Evolutionary conservation across 345 rosid genomes (phyloP).

Genomic region (Populus davidiana): DNA sequence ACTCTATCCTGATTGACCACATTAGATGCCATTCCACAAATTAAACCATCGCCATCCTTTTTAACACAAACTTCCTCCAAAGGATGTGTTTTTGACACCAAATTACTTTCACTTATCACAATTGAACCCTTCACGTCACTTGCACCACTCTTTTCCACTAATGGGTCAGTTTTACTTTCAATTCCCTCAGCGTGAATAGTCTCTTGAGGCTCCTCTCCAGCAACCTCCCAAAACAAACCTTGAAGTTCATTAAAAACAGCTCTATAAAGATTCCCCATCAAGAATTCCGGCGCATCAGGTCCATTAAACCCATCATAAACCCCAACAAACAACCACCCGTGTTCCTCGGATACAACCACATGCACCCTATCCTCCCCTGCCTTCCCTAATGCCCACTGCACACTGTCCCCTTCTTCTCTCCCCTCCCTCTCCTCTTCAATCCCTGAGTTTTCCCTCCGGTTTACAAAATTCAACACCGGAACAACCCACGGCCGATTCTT

Average conservation of each 20-base stretch:
- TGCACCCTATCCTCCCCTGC: slow-evolving; percentile 99
- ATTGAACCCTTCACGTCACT: slow-evolving; percentile 7
- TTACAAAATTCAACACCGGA: slow-evolving; percentile 80
- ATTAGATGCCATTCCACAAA: background rate
- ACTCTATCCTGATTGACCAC: slow-evolving; percentile 22
- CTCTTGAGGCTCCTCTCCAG: slow-evolving; percentile 29
- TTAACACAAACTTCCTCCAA: slow-evolving; percentile 2
- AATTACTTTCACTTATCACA: slow-evolving; percentile 8
- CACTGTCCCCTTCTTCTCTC: slow-evolving; percentile 18
- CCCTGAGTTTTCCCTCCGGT: slow-evolving; percentile 43
- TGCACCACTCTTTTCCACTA: slow-evolving; percentile 20
- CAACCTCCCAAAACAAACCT: slow-evolving; percentile 90
- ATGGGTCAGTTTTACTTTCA: slow-evolving; percentile 26
- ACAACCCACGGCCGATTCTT: slow-evolving; percentile 93
- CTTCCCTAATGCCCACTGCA: slow-evolving; percentile 96
- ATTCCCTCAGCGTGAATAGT: slow-evolving; percentile 5
- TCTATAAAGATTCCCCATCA: slow-evolving; percentile 95
- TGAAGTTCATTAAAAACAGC: slow-evolving; percentile 80
- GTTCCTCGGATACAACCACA: slow-evolving; percentile 93
- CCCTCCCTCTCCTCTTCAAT: slow-evolving; percentile 30
- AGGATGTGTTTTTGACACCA: background rate
- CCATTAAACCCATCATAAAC: slow-evolving; percentile 98
- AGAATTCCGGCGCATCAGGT: slow-evolving; percentile 94
- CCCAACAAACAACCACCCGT: slow-evolving; percentile 95
- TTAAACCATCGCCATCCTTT: background rate